A percentile compares a stretch with the other conserved stretches of the same genome.
Evolutionary conservation across 2,329 filamentous ascomycete genomes (phyloP).

Genomic region (Colletotrichum tropicicola): DNA sequence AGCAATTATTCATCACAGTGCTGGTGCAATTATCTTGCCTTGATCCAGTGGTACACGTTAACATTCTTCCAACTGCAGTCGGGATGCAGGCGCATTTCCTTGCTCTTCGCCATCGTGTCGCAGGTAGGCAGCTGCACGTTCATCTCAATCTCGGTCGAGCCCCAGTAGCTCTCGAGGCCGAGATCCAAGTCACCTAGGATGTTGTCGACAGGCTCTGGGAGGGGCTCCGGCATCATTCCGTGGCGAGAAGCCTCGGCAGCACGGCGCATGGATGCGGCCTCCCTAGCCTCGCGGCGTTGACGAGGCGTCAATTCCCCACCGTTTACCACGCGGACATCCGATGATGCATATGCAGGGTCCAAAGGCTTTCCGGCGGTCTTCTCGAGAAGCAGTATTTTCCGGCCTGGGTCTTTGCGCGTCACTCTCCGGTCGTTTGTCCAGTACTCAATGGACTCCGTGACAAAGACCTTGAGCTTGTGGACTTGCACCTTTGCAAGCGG

Average conservation of each 20-base stretch:
- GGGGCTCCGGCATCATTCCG: constrained; percentile 47
- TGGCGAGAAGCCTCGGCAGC: constrained; percentile 61
- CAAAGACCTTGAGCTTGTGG: constrained; percentile 89
- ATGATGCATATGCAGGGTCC: constrained; percentile 76
- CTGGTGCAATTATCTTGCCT: constrained; percentile 62
- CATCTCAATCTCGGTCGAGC: constrained; percentile 93
- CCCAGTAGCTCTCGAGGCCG: constrained; percentile 76
- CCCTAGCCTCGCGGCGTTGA: constrained; percentile 57
- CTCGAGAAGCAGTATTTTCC: constrained; percentile 88
- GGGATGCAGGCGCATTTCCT: constrained; percentile 74
- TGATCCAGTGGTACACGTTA: constrained; percentile 96
- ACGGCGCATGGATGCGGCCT: constrained; percentile 56
- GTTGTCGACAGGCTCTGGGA: constrained; percentile 70
- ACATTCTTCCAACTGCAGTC: constrained; percentile 95
- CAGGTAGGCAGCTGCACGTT: constrained; percentile 92
- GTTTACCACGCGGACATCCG: constrained; percentile 78
- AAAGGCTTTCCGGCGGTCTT: constrained; percentile 84
- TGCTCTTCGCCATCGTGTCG: constrained; percentile 82
- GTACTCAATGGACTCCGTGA: constrained; percentile 92
- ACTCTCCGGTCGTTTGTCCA: constrained; percentile 88
- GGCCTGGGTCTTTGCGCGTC: constrained; percentile 82
- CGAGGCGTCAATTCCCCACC: constrained; percentile 77
- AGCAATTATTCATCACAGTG: constrained; percentile 14
- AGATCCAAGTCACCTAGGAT: constrained; percentile 82
- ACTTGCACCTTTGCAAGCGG: constrained; percentile 93